phyloP scores from a whole-genome alignment of 1,284 basidiomycete genomes.

The Ceratobasidium sp. region DNA sequence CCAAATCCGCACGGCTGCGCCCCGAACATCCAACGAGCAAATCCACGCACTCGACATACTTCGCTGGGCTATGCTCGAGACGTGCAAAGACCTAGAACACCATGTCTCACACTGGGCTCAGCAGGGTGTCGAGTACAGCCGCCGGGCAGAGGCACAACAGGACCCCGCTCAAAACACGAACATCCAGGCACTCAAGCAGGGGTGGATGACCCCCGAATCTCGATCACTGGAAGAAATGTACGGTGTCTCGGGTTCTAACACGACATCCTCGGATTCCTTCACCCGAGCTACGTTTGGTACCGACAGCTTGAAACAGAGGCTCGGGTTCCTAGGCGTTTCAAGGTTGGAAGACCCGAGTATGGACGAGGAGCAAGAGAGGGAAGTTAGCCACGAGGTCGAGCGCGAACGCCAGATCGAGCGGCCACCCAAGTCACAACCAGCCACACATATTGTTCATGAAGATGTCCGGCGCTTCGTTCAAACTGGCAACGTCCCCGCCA shows the following conservation, averaged over 20 bases:
- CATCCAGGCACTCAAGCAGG: constrained; percentile 49
- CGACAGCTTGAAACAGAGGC: constrained; percentile 49
- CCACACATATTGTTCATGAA: constrained; percentile 7
- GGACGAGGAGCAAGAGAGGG: constrained; percentile 67
- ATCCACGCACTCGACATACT: constrained; percentile 31
- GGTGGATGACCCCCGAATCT: constrained; percentile 62
- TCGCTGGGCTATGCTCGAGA: constrained; percentile 44
- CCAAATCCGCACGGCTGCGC: constrained; percentile 56
- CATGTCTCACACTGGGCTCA: constrained; percentile 52
- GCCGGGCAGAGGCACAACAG: constrained; percentile 55
- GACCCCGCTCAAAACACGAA: not conserved
- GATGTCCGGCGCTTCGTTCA: constrained; percentile 18
- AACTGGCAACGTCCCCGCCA: not conserved
- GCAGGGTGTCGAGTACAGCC: constrained; percentile 63
- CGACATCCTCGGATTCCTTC: not conserved
- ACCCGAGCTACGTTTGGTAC: not conserved
- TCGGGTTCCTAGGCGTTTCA: constrained; percentile 55
- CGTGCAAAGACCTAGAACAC: constrained; percentile 41
- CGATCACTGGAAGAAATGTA: constrained; percentile 61
- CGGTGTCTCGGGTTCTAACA: constrained; percentile 15
- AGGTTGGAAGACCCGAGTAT: constrained; percentile 51
- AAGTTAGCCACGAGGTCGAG: constrained; percentile 55
- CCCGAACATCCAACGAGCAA: not conserved
- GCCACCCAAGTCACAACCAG: constrained; percentile 31
- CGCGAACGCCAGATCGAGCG: constrained; percentile 37